These are phyloP conservation scores for Friedmanniomyces endolithicus DNA, from an alignment of 495 filamentous ascomycete species.

Conservation along the genomic window DNA sequence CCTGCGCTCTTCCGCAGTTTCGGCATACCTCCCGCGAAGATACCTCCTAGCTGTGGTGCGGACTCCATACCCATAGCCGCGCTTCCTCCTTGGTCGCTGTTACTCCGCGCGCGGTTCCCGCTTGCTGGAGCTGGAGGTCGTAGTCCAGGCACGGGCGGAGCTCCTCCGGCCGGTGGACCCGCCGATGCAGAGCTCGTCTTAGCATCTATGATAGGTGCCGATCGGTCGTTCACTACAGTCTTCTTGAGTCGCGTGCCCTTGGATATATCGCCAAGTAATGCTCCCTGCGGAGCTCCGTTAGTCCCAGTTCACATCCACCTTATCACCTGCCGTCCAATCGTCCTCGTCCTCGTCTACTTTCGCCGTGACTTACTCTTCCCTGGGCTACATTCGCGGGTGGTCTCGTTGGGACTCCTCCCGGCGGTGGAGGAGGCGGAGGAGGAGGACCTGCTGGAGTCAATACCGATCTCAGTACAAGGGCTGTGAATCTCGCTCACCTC, in stretches of 20 bases:
- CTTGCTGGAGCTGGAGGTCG: conserved; percentile 60
- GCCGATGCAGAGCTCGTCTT: conserved; percentile 42
- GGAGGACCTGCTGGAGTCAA: conserved; percentile 38
- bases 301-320: conserved; percentile 17
- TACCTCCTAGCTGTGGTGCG: conserved; percentile 71
- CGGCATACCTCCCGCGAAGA: conserved; percentile 92
- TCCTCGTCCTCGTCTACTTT: too few species aligned
- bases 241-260: conserved; percentile 78
- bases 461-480: neutral
- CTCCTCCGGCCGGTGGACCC: conserved; percentile 52
- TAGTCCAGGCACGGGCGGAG: conserved; percentile 70
- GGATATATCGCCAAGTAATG: conserved; percentile 75
- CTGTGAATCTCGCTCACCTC: conserved; percentile 21
- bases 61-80: conserved; percentile 34
- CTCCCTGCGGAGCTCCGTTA: conserved; percentile 44
- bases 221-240: conserved; percentile 86
- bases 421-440: conserved; percentile 49
- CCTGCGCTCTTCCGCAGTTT: conserved; percentile 78
- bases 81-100: conserved; percentile 56
- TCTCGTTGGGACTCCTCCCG: conserved; percentile 36
- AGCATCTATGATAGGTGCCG: conserved; percentile 53
- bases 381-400: conserved; percentile 38
- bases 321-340: neutral
- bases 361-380: conserved; percentile 40
- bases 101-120: conserved; percentile 58